Conservation (phyloP, 2,329 filamentous ascomycete species). For the Akanthomyces lecanii region DNA sequence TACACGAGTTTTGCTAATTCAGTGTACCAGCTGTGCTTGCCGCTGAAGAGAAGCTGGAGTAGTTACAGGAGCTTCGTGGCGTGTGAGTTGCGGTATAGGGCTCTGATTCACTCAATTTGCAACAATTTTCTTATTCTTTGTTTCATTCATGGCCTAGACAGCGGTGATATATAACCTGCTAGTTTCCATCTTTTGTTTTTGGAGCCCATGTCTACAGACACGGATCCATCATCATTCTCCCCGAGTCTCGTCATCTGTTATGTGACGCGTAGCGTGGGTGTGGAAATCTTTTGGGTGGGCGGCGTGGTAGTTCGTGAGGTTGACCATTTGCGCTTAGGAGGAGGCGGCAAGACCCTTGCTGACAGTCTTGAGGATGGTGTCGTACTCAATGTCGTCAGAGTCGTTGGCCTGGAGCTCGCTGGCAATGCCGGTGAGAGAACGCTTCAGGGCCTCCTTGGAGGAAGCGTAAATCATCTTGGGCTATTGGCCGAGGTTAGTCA, state of each 20-base stretch:
- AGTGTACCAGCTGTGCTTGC: neutral
- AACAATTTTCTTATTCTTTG: neutral
- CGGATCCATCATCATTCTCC: neutral
- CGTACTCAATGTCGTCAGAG: slow-evolving; percentile 74
- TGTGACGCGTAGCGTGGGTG: slow-evolving; percentile 1
- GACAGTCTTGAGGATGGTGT: slow-evolving; percentile 62
- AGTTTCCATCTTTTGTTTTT: slow-evolving; percentile 12
- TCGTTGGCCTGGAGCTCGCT: slow-evolving; percentile 82
- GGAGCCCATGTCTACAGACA: neutral
- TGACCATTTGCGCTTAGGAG: slow-evolving; percentile 36
- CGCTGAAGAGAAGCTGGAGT: neutral
- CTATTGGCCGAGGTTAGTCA: slow-evolving; percentile 37
- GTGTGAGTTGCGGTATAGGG: no score
- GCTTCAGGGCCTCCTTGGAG: slow-evolving; percentile 83
- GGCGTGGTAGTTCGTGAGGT: neutral
- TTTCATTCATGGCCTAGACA: slow-evolving; percentile 10
- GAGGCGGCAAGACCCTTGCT: slow-evolving; percentile 60
- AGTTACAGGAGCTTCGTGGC: no score
- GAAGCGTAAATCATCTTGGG: slow-evolving; percentile 88
- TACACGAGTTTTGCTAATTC: neutral
- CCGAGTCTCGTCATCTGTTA: slow-evolving; percentile 1
- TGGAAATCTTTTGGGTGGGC: neutral
- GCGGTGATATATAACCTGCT: slow-evolving; percentile 16
- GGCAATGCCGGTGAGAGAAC: slow-evolving; percentile 69
- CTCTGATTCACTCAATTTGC: neutral